These are phyloP conservation scores for Spirogloea muscicola DNA, from an alignment of 139 green algal genomes.

Conservation along the genomic window DNA sequence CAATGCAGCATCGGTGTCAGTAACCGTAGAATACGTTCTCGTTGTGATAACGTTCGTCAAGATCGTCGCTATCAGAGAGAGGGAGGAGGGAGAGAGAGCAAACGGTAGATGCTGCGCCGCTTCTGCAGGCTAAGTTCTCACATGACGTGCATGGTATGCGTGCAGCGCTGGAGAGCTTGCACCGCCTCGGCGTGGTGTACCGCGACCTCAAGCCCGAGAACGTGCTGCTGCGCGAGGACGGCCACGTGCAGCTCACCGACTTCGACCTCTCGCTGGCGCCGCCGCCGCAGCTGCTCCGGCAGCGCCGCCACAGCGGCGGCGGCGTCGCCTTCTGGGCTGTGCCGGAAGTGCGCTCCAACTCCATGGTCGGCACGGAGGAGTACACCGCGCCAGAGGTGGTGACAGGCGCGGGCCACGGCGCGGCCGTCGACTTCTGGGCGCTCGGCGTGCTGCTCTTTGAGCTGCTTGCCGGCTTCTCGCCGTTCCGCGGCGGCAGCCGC, in stretches of 20 bases:
- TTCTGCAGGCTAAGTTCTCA: too few relatives aligned
- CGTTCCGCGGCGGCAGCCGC: constrained; percentile 7
- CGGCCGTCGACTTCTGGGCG: constrained; percentile 42
- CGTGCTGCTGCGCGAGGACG: constrained; percentile 80
- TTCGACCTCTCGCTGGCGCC: constrained; percentile 91
- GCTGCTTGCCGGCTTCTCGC: constrained; percentile 5
- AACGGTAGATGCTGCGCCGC: too few relatives aligned
- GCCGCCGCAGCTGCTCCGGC: too few relatives aligned
- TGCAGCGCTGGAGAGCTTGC: too few relatives aligned
- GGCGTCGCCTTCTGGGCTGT: too few relatives aligned
- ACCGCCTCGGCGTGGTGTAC: constrained; percentile 77
- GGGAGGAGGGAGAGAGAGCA: too few relatives aligned
- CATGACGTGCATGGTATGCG: too few relatives aligned
- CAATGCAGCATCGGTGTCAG: too few relatives aligned
- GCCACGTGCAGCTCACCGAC: constrained; percentile 94
- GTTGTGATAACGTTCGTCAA: too few relatives aligned
- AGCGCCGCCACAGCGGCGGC: too few relatives aligned
- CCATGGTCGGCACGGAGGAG: constrained; percentile 83
- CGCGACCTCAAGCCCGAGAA: constrained; percentile 99
- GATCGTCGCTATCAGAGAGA: too few relatives aligned
- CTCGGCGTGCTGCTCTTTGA: constrained; percentile 34
- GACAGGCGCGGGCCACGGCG: constrained; percentile 34
- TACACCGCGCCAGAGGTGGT: constrained; percentile 68
- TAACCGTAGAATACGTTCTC: too few relatives aligned
- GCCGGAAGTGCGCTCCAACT: constrained; percentile 86